Conservation (phyloP, 768 basidiomycete genomes). For the Wakefieldia striispora region DNA sequence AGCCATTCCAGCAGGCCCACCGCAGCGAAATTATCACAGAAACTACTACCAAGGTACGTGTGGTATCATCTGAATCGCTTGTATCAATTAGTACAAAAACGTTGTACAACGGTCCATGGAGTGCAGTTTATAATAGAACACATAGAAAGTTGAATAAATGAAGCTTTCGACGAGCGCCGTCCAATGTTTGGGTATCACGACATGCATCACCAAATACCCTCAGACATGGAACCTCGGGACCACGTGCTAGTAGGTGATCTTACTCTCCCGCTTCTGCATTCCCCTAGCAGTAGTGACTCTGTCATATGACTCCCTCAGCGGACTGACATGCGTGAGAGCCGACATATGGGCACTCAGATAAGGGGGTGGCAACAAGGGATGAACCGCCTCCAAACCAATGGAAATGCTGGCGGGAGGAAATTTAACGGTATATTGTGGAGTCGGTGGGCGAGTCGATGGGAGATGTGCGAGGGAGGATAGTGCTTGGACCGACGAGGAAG, state of each 20-base stretch:
- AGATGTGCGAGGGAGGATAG: slow-evolving; percentile 56
- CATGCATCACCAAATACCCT: slow-evolving; percentile 1
- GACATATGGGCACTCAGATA: slow-evolving; percentile 72
- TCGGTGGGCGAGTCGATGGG: slow-evolving; percentile 37
- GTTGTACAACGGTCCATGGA: slow-evolving; percentile 14
- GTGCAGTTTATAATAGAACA: slow-evolving; percentile 25
- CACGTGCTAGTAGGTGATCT: not conserved
- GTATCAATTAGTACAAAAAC: slow-evolving; percentile 10
- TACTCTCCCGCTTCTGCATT: slow-evolving; percentile 22
- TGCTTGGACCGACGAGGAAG: slow-evolving; percentile 49
- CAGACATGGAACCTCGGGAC: not conserved
- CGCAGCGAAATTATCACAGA: too few species aligned
- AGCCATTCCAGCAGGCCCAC: too few species aligned
- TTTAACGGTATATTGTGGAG: slow-evolving; percentile 50
- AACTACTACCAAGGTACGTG: too few species aligned
- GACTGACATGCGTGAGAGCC: slow-evolving; percentile 59
- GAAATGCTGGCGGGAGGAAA: slow-evolving; percentile 64
- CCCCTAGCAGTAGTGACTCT: slow-evolving; percentile 60
- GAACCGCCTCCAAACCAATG: slow-evolving; percentile 56
- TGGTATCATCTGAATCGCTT: slow-evolving; percentile 10
- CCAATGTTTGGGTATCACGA: slow-evolving; percentile 23
- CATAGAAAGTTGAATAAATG: slow-evolving; percentile 28
- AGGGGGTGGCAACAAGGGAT: slow-evolving; percentile 69
- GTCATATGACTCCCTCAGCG: slow-evolving; percentile 69
- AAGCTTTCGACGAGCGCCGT: slow-evolving; percentile 6